Evolutionary conservation across 2,329 filamentous ascomycete genomes (phyloP).

Genomic region (Cladophialophora chaetospira): DNA sequence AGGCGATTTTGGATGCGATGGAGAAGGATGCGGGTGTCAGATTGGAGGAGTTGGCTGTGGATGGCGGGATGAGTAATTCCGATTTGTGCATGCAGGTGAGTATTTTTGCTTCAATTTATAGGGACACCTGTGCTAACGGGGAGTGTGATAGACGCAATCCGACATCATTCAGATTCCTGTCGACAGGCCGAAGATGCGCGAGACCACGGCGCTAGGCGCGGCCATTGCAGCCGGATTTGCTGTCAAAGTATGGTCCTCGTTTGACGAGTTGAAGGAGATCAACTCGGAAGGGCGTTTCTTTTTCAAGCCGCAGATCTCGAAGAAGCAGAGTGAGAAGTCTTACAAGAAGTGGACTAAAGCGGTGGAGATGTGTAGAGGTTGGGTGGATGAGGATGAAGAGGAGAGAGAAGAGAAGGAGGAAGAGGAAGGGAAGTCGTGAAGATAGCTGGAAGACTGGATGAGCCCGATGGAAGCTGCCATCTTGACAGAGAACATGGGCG

Average conservation of each 20-base stretch:
- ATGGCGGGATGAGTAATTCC: constrained; percentile 78
- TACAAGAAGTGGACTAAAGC: constrained; percentile 75
- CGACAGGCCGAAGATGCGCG: constrained; percentile 78
- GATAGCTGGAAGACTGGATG: background rate
- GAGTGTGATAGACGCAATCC: constrained; percentile 61
- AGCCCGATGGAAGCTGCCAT: no score
- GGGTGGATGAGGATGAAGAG: constrained; percentile 49
- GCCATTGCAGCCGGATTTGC: constrained; percentile 86
- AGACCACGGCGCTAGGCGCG: constrained; percentile 85
- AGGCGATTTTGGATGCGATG: constrained; percentile 82
- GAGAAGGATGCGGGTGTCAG: constrained; percentile 72
- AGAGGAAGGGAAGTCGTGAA: constrained; percentile 7
- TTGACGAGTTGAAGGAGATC: constrained; percentile 72
- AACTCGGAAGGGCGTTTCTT: constrained; percentile 69
- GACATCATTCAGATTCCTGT: constrained; percentile 82
- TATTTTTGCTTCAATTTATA: constrained; percentile 5
- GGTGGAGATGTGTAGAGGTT: constrained; percentile 76
- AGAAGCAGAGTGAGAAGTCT: constrained; percentile 61
- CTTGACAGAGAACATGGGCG: no score
- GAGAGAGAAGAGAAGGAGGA: constrained; percentile 14
- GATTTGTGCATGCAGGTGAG: constrained; percentile 72
- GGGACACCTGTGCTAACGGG: background rate
- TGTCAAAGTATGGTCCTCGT: constrained; percentile 73
- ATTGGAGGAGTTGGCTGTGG: constrained; percentile 71
- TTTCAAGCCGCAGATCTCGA: constrained; percentile 68